Percentiles rank a stretch among this genome's conserved stretches.
These are phyloP conservation scores for Sugiyamaella sp. DNA, from an alignment of 1,139 yeast species.

Conservation along the genomic window DNA sequence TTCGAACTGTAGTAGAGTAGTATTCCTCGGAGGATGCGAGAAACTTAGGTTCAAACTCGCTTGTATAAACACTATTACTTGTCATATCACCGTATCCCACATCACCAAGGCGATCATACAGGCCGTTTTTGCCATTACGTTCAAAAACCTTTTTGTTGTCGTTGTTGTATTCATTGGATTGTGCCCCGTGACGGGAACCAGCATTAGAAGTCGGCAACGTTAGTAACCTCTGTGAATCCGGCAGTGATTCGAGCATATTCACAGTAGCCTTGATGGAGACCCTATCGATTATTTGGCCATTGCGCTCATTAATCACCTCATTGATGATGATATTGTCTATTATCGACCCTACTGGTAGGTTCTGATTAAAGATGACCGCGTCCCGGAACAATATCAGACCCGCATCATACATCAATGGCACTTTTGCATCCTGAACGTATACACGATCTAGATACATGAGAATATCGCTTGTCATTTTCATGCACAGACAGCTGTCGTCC, in stretches of 20 bases:
- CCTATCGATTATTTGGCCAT: conserved; percentile 62
- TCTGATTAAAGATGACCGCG: conserved; percentile 47
- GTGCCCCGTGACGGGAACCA: too few species aligned
- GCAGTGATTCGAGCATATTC: conserved; percentile 68
- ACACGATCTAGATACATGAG: conserved; percentile 86
- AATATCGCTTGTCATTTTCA: conserved; percentile 83
- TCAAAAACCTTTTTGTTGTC: too few species aligned
- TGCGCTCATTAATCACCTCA: conserved; percentile 63
- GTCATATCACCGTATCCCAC: too few species aligned
- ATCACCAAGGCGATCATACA: conserved; percentile 18
- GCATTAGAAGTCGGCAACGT: background rate
- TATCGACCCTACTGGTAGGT: conserved; percentile 55
- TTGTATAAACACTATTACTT: conserved; percentile 55
- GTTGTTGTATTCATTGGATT: too few species aligned
- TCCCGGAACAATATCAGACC: conserved; percentile 66
- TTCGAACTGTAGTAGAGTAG: conserved; percentile 54
- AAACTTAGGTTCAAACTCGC: conserved; percentile 68
- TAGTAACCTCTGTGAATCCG: conserved; percentile 37
- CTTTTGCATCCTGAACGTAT: conserved; percentile 71
- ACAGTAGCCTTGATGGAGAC: conserved; percentile 63
- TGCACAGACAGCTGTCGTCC: conserved; percentile 74
- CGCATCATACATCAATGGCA: conserved; percentile 71
- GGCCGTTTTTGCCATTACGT: background rate
- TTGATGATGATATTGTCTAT: conserved; percentile 56
- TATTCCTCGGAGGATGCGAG: conserved; percentile 58